These are phyloP conservation scores for Zymoseptoria ardabiliae DNA, from an alignment of 2,329 filamentous ascomycete species.

Conservation along the genomic window DNA sequence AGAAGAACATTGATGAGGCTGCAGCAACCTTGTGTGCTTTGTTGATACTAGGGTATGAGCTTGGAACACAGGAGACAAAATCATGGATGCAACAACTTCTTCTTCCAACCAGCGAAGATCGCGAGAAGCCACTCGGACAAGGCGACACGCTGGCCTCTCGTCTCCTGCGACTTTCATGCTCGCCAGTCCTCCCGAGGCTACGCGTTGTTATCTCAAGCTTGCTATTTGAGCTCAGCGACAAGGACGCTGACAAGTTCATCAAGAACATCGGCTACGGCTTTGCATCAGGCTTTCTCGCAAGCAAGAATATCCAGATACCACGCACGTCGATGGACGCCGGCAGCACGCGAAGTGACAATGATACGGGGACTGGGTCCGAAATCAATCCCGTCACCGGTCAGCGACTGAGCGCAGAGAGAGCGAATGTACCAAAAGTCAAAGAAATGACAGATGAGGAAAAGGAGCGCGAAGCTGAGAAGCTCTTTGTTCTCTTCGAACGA, in stretches of 20 bases:
- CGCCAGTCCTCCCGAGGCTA: conserved; percentile 62
- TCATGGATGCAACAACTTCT: conserved; percentile 58
- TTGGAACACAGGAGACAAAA: conserved; percentile 61
- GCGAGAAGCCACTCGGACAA: conserved; percentile 68
- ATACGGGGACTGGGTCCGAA: conserved; percentile 26
- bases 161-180: conserved; percentile 70
- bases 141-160: conserved; percentile 67
- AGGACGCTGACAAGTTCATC: conserved; percentile 71
- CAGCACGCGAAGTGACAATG: conserved; percentile 27
- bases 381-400: conserved; percentile 88
- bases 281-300: conserved; percentile 81
- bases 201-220: conserved; percentile 69
- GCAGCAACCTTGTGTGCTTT: conserved; percentile 55
- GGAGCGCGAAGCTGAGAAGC: conserved; percentile 77
- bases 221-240: conserved; percentile 79
- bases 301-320: conserved; percentile 73
- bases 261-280: conserved; percentile 92
- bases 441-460: conserved; percentile 90
- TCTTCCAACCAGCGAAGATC: conserved; percentile 69
- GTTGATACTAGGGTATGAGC: conserved; percentile 61
- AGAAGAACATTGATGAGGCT: conserved; percentile 63
- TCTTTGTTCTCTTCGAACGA: conserved; percentile 85
- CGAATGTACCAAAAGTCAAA: conserved; percentile 53
- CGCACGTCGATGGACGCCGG: conserved; percentile 54
- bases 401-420: conserved; percentile 36